Conservation (phyloP, 805 yeast species). For the Komagataella mondaviorum region DNA sequence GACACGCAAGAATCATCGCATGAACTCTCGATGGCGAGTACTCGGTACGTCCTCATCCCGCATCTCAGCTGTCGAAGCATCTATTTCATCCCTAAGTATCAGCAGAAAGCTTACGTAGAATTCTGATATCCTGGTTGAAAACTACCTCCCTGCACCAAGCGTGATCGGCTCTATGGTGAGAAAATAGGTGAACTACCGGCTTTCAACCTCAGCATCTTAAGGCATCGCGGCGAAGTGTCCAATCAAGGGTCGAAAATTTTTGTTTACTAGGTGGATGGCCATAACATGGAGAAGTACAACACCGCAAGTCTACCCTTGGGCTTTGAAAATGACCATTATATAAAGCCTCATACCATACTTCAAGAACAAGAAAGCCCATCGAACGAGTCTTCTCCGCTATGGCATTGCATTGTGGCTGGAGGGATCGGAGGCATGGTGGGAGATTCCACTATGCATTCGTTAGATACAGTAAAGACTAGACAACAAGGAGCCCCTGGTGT, state of each 20-base stretch:
- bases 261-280: background rate
- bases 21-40: conserved; percentile 81
- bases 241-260: background rate
- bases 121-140: background rate
- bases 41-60: conserved; percentile 31
- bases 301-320: background rate
- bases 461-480: conserved; percentile 93
- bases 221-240: background rate
- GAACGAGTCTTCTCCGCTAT: conserved; percentile 24
- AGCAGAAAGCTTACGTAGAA: background rate
- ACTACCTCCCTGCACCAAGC: background rate
- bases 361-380: background rate
- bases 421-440: conserved; percentile 93
- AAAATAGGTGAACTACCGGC: background rate
- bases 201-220: background rate
- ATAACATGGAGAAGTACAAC: background rate
- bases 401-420: conserved; percentile 71
- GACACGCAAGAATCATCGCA: conserved; percentile 95
- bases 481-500: conserved; percentile 86
- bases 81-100: background rate
- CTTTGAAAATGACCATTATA: background rate
- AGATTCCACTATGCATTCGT: conserved; percentile 85
- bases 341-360: background rate
- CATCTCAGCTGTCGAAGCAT: conserved; percentile 1
- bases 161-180: background rate